Conservation (phyloP, 169 alveolate genomes). For the Plasmodium fragile region DNA sequence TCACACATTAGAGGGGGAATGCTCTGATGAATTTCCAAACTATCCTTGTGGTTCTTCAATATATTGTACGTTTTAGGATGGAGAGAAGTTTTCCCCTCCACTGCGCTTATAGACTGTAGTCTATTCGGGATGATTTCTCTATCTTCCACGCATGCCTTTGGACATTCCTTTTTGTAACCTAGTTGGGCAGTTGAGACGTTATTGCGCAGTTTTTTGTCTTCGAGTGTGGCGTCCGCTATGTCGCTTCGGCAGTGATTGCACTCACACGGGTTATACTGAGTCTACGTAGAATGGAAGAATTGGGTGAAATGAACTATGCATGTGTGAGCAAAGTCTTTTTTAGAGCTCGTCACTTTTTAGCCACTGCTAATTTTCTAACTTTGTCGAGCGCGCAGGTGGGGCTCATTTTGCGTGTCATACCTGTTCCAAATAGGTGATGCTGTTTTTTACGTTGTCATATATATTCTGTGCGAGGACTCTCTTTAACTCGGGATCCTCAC, state of each 20-base stretch:
- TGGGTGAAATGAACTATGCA: not conserved
- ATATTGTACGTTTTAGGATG: conserved; percentile 41
- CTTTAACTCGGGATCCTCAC: conserved; percentile 18
- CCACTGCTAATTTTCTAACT: not conserved
- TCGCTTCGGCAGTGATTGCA: conserved; percentile 4
- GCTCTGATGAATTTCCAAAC: conserved; percentile 28
- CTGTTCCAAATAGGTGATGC: conserved; percentile 25
- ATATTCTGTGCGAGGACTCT: conserved; percentile 34
- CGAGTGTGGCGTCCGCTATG: not conserved
- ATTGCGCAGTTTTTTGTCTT: not conserved
- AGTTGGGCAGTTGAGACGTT: not conserved
- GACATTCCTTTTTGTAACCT: not conserved
- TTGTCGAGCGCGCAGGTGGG: not conserved
- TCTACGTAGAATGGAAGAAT: conserved; percentile 12
- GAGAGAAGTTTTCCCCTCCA: not conserved
- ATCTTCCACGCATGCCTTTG: not conserved
- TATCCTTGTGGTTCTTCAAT: conserved; percentile 25
- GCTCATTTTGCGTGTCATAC: conserved; percentile 10
- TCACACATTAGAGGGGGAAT: conserved; percentile 35
- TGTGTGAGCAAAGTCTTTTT: not conserved
- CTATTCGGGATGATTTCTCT: not conserved
- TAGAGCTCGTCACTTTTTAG: not conserved
- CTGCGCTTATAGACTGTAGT: not conserved
- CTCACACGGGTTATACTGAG: conserved; percentile 18
- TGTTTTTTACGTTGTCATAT: conserved; percentile 54